Percentiles rank a stretch among this genome's conserved stretches.
Evolutionary conservation across 768 basidiomycete genomes (phyloP).

Genomic region (Lentinula raphanica): DNA sequence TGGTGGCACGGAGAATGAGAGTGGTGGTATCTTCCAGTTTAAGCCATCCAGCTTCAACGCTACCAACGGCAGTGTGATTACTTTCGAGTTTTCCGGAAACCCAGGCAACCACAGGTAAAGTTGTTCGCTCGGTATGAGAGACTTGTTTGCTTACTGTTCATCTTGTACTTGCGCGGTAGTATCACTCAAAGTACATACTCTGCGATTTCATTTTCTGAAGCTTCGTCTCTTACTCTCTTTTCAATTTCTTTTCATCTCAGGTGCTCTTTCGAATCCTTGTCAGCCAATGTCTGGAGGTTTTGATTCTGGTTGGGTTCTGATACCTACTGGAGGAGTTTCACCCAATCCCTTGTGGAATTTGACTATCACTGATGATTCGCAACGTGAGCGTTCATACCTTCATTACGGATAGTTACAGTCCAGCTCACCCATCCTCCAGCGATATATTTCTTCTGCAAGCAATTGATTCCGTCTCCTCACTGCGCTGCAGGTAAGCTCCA

Average conservation of each 20-base stretch:
- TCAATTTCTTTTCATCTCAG: background rate
- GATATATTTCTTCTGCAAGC: conserved; percentile 60
- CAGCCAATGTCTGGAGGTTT: conserved; percentile 41
- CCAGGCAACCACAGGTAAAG: conserved; percentile 41
- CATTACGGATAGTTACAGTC: background rate
- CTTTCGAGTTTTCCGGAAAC: conserved; percentile 45
- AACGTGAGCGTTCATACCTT: conserved; percentile 29
- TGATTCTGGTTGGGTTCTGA: conserved; percentile 47
- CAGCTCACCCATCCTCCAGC: conserved; percentile 26
- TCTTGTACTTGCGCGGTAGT: conserved; percentile 12
- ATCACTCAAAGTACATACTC: conserved; percentile 45
- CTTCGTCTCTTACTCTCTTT: background rate
- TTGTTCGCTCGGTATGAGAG: background rate
- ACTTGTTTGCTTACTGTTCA: background rate
- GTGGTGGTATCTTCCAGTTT: conserved; percentile 40
- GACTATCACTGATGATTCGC: conserved; percentile 42
- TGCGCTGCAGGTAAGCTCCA: conserved; percentile 23
- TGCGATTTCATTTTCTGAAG: background rate
- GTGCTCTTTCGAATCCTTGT: conserved; percentile 30
- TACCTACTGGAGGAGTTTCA: conserved; percentile 24
- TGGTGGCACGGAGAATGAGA: conserved; percentile 22
- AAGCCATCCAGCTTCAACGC: conserved; percentile 38
- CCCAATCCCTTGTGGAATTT: conserved; percentile 39
- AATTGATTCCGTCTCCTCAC: conserved; percentile 34
- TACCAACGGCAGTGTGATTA: conserved; percentile 38